Base-by-base conservation (phyloP, 768 basidiomycete genomes). In the Psilocybe azurescens region DNA sequence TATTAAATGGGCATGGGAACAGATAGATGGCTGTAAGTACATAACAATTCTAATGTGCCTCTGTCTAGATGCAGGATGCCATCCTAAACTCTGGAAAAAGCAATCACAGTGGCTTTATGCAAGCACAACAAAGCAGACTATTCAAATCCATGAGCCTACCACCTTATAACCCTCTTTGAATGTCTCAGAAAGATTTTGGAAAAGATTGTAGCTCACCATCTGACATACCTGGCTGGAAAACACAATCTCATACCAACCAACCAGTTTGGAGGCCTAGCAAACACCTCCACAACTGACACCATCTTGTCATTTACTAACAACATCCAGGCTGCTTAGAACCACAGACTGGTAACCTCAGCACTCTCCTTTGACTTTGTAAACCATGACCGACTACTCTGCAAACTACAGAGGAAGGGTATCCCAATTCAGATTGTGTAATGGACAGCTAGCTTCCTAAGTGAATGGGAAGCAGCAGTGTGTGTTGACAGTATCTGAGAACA, bases 41-140 rank as follows among this genome's bases (percentile, higher is more conserved):
- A 59, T 69, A 16, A 16, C 57, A 13, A 32, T 53, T 1, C 63
- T 70, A 2, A 63, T 74, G 10, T 51, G 55, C 14, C 28, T 55
- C 24, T 75, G 72, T 59, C 56, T 73, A 2, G 24, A 50, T 16
- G 53, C 51, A 18, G 72, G 74, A 0, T 71, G 67, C 64, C 69
- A 75, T 58, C 72, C 71, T 3, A 56, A 60, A 32, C 16, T 48
- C 30, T 78, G 72, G 72, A 18, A 64, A 5, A 64, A 64, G 69
- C 75, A 5, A 69, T 74, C 1, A 72, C 73, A 1, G 70, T 77
- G 0, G 73, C 73, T 0, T 65, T 79, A 0, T 54, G 64, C 4
- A 80, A 80, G 69, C 74, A 74, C 0, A 65, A 69, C 30, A 80
- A 80, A 58, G 69, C 73, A 0, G 72, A 79, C 66, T 78, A 79